Evolutionary conservation across 2,329 filamentous ascomycete species (phyloP).

Genomic region (Penicillium brasilianum): DNA sequence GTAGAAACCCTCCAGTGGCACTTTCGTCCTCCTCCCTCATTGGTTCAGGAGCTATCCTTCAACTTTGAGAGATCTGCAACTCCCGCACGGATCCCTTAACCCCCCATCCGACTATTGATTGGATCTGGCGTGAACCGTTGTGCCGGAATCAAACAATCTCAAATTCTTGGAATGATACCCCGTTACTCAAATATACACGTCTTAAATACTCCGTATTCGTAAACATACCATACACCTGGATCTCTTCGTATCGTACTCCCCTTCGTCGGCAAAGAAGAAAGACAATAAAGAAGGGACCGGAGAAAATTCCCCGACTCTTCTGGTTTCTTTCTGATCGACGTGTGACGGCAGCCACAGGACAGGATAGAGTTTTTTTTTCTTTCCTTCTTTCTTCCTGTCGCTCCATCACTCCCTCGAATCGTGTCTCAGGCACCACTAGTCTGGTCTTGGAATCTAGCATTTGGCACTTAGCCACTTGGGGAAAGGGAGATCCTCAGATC

Average conservation of each 20-base stretch:
- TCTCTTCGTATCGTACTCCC: conserved; percentile 1
- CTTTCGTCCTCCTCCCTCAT: neutral
- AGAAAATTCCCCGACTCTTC: conserved; percentile 24
- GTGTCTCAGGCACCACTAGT: conserved; percentile 2
- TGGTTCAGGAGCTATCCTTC: conserved; percentile 10
- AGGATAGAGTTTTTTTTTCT: neutral
- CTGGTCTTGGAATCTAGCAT: neutral
- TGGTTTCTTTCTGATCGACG: conserved; percentile 13
- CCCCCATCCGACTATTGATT: conserved; percentile 33
- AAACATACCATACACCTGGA: neutral
- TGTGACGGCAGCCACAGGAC: conserved; percentile 16
- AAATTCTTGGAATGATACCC: conserved; percentile 25
- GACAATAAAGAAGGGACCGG: neutral
- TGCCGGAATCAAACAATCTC: conserved; percentile 24
- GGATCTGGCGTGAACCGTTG: conserved; percentile 34
- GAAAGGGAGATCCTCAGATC: conserved; percentile 25
- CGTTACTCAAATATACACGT: neutral
- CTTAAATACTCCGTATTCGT: neutral
- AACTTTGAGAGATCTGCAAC: conserved; percentile 30
- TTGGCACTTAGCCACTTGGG: conserved; percentile 10
- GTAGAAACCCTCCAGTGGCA: neutral
- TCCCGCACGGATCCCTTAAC: conserved; percentile 27
- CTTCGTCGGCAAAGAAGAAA: neutral
- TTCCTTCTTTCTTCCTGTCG: neutral
- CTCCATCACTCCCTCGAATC: conserved; percentile 7